Evolutionary conservation across 768 basidiomycete genomes (phyloP), one percentile per base, ranked within the genome.

Genomic region (Crucibulum laeve): DNA sequence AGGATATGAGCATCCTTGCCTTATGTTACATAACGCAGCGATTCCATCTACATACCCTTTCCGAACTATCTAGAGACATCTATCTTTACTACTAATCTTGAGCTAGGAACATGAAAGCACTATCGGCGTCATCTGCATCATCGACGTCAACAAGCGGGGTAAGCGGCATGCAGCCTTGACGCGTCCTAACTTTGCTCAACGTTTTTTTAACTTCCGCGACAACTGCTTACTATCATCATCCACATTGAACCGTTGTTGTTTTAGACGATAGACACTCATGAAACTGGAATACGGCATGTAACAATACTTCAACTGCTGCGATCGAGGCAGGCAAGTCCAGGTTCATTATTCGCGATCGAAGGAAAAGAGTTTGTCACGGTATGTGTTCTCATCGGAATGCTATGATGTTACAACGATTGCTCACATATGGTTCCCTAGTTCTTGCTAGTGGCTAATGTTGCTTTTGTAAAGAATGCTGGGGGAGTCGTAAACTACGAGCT

Each of bases 381-480:
- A 25, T 33, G 61, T 85, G n/a, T 42, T 14, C 25, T 15, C 8
- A 6, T 19, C 10, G 5, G 25, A 5, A 42, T n/a, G n/a, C 13
- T 37, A 37, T n/a, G n/a, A n/a, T 6, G 15, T 21, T 14, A 30
- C 40, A n/a, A n/a, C 25, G 17, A 14, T 15, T 5, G 10, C 13
- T 30, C 25, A n/a, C 13, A 22, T 7, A 5, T 7, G 10, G 4
- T n/a, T 5, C 10, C n/a, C 13, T 25, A 25, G 15, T n/a, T 42
- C 5, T 18, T 74, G 91, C 25, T 90, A 91, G 3, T 76, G 91
- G 40, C 91, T 86, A 3, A 75, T 87, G 53, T 74, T 79, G 53
- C 44, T 18, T 13, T 15, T 24, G 10, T 25, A 23, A 26, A 28
- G 30, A 17, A 19, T 6, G 14, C 64, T 59, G 56, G 57, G 4